Evolutionary conservation across 805 yeast genomes (phyloP), one percentile per base, ranked within the genome.

Genomic region (Jamesozyma piceae): DNA sequence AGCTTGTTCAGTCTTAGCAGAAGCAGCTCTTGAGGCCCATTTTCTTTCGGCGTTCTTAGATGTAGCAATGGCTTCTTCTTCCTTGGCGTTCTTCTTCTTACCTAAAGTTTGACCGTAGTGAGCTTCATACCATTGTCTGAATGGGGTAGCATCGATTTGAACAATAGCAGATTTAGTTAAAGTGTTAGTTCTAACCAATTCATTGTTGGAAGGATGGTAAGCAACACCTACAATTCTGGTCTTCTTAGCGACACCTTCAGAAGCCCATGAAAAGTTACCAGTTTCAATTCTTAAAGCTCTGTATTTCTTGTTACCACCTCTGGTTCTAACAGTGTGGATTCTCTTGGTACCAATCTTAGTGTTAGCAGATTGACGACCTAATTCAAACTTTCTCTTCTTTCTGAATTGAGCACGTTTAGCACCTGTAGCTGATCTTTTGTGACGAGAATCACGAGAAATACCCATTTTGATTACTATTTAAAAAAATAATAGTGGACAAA

Each of bases 391-490:
- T 82, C 98, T 81, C 95, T 90, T 90, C 90, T 90, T 90, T 87
- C 97, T 90, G 95, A 82, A 86, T 76, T 88, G 95, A 74, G 97
- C 97, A 77, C 97, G 88, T 77, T 88, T 89, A 72, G 98, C 98
- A 84, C 98, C 98, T 69, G 98, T 89, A 74, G 94, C 95, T 66
- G 97, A 76, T 77, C 98, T 94, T 86, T 90, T 90, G 89, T 92
- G 98, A 78, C 97, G 96, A 74, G 98, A 90, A 81, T 92, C 97
- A 81, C 98, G 90, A 75, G 97, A 88, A 84, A 90, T 90, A 89
- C 98, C 97, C 98, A 90, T 90, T 73, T 72, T 83, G 68, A 54
- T 55, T 52, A 50, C 55, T 55, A 38, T 48, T 34, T 35, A 21
- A 40, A 44, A 21, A 39, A 5, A 24, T 30, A 17, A 20, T 18